Evolutionary conservation across 148 eudicot genomes (phyloP).

Genomic region (Rhododendron ferrugineum): DNA sequence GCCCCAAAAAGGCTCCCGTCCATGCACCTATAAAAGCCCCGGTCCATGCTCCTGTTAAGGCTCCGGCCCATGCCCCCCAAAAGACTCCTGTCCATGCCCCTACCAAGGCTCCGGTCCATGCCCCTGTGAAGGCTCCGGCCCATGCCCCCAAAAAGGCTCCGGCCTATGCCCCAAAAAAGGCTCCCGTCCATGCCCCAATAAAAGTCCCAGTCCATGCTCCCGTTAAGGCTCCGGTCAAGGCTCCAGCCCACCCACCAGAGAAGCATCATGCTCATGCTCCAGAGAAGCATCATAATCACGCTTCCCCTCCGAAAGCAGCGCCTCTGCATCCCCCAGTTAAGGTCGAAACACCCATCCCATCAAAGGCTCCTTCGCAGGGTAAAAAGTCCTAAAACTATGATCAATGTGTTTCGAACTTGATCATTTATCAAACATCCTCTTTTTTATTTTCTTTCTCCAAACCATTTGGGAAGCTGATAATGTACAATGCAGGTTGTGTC

Average conservation of each 20-base stretch:
- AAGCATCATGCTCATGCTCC: slow-evolving; percentile 7
- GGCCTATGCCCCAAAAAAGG: background rate
- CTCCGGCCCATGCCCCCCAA: background rate
- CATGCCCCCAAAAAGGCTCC: background rate
- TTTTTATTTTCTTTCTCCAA: background rate
- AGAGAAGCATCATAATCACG: background rate
- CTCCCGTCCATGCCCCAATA: background rate
- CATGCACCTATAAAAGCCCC: no score
- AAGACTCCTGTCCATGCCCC: background rate
- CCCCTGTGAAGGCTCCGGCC: background rate
- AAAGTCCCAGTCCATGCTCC: background rate
- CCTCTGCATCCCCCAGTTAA: background rate
- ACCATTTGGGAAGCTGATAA: background rate
- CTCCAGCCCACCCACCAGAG: background rate
- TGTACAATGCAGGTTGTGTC: background rate
- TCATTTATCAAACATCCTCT: no score
- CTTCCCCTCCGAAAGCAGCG: background rate
- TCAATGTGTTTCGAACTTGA: background rate
- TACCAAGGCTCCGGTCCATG: background rate
- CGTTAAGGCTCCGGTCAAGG: background rate
- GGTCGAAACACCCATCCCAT: background rate
- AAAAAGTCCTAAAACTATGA: background rate
- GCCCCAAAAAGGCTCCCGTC: no score
- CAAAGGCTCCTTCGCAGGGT: background rate
- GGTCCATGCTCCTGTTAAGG: no score